Percentiles rank a stretch among this genome's conserved stretches.
Evolutionary conservation across 352 stramenopile species (phyloP).

Genomic region (Globisporangium alternatum): DNA sequence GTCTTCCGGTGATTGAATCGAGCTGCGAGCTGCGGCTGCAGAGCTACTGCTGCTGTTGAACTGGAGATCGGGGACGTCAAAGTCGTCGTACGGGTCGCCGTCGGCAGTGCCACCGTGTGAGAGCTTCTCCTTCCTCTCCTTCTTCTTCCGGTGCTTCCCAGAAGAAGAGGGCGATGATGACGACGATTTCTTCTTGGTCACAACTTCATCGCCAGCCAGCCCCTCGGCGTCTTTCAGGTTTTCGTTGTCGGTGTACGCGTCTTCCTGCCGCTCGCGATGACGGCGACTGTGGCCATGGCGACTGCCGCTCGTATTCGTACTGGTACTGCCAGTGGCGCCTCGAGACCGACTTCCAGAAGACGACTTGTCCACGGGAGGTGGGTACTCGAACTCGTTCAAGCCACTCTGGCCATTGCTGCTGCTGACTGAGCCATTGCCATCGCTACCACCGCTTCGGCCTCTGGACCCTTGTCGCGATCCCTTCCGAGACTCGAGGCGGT

Average conservation of each 20-base stretch:
- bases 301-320: slow-evolving; percentile 12
- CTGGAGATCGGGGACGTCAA: slow-evolving; percentile 5
- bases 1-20: slow-evolving; percentile 12
- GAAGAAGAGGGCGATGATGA: slow-evolving; percentile 1
- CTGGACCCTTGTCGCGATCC: slow-evolving; percentile 57
- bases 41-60: not conserved
- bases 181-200: slow-evolving; percentile 33
- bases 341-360: not conserved
- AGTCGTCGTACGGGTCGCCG: slow-evolving; percentile 11
- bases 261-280: slow-evolving; percentile 28
- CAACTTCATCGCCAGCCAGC: slow-evolving; percentile 15
- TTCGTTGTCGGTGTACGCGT: slow-evolving; percentile 14
- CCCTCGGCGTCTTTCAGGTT: not conserved
- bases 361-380: slow-evolving; percentile 11
- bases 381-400: slow-evolving; percentile 48
- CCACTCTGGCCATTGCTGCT: slow-evolving; percentile 21
- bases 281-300: slow-evolving; percentile 16
- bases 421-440: slow-evolving; percentile 6
- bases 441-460: slow-evolving; percentile 21
- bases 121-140: slow-evolving; percentile 39
- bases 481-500: slow-evolving; percentile 76
- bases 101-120: slow-evolving; percentile 9
- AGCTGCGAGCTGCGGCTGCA: not conserved
- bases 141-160: slow-evolving; percentile 55
- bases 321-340: not conserved